phyloP scores from a whole-genome alignment of 2,329 filamentous ascomycete genomes.

The Ilyonectria sp. region DNA sequence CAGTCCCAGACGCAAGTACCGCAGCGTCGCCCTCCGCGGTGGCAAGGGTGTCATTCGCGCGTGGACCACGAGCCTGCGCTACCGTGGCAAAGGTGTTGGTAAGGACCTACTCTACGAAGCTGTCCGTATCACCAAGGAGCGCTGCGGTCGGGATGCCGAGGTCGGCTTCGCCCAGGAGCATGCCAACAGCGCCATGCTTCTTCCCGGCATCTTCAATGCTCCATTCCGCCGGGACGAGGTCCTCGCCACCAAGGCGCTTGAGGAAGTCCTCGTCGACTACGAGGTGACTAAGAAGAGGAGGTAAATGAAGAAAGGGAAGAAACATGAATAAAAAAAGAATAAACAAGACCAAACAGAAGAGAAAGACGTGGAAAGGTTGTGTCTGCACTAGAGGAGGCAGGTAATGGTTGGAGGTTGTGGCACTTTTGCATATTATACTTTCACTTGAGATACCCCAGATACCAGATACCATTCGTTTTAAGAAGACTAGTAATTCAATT shows the following conservation, averaged over 20 bases:
- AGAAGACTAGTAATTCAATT: constrained; percentile 38
- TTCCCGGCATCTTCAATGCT: constrained; percentile 75
- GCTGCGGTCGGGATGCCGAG: constrained; percentile 76
- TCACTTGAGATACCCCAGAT: constrained; percentile 50
- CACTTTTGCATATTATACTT: constrained; percentile 40
- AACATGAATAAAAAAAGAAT: background rate
- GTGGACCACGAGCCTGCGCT: constrained; percentile 83
- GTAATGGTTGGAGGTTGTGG: constrained; percentile 41
- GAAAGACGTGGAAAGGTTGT: background rate
- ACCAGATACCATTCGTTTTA: constrained; percentile 43
- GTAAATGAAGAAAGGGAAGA: constrained; percentile 48
- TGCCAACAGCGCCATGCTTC: constrained; percentile 78
- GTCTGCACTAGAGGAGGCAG: constrained; percentile 23
- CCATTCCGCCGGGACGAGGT: constrained; percentile 72
- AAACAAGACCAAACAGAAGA: background rate
- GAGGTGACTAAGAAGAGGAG: constrained; percentile 64
- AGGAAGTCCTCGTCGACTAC: constrained; percentile 65
- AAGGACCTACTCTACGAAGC: constrained; percentile 81
- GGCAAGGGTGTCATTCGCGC: constrained; percentile 82
- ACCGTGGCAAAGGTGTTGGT: constrained; percentile 81
- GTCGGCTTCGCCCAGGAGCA: constrained; percentile 84
- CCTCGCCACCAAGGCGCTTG: constrained; percentile 68
- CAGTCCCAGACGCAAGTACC: constrained; percentile 56
- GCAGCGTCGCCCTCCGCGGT: constrained; percentile 62
- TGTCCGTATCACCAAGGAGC: constrained; percentile 76